Evolutionary conservation across 176 grass and related monocot species (phyloP).

Genomic region (Areca catechu): DNA sequence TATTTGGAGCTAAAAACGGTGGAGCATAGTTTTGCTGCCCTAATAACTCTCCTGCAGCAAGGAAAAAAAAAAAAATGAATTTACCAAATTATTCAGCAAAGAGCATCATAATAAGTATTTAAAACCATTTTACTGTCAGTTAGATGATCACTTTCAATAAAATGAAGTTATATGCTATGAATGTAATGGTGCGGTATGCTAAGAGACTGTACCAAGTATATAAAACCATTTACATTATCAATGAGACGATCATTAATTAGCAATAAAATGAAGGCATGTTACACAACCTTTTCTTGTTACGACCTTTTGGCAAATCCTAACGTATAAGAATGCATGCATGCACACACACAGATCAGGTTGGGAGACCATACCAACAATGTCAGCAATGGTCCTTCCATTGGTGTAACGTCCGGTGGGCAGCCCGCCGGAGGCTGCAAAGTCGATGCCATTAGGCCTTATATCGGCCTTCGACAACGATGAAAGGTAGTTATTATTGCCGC

Average conservation of each 20-base stretch:
- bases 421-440: slow-evolving; percentile 76
- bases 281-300: no score
- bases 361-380: slow-evolving; percentile 52
- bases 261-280: neutral
- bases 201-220: no score
- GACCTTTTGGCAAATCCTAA: no score
- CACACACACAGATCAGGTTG: no score
- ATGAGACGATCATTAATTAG: no score
- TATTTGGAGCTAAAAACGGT: slow-evolving; percentile 71
- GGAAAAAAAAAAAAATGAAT: neutral
- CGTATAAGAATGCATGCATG: no score
- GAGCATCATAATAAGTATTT: no score
- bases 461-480: slow-evolving; percentile 67
- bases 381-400: slow-evolving; percentile 86
- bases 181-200: no score
- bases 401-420: slow-evolving; percentile 83
- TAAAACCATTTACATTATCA: neutral
- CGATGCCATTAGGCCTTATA: slow-evolving; percentile 82
- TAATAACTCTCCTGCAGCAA: slow-evolving; percentile 59
- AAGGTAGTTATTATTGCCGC: slow-evolving; percentile 95
- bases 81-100: neutral
- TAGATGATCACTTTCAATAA: no score
- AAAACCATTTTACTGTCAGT: neutral
- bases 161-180: no score
- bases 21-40: slow-evolving; percentile 60